Base-by-base conservation (phyloP, 768 basidiomycete species). In the Suillus cothurnatus region DNA sequence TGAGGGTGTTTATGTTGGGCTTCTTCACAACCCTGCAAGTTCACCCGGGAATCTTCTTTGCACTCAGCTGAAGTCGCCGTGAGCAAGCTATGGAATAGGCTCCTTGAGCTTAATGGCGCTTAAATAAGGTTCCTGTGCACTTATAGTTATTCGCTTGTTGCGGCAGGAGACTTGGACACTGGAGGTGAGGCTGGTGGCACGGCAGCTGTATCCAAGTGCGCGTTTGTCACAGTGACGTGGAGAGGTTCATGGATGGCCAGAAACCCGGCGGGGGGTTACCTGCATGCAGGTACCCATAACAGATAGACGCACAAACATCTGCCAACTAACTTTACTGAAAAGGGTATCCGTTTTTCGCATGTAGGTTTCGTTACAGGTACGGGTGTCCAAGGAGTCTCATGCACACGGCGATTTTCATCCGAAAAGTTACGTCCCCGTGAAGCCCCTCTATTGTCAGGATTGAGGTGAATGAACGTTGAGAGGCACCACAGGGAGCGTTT, bases 311-410 rank as follows among this genome's bases (percentile, higher is more conserved):
- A 28, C 31, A 21, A 6, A n/a, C 31, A 11, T n/a, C n/a, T 55
- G 53, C 53, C 53, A 34, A 34, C 53, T 55, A 32, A 32, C 53
- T 55, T 55, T 14, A 32, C 53, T 55, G 53, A 55, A 55, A 55
- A n/a, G 53, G 31, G 53, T 21, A 3, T 31, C 31, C 53, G 21
- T 55, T 34, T 55, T 55, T 55, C 53, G 31, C 53, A 55, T 55
- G 53, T 5, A 55, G 19, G 15, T 26, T 52, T 28, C 28, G 17
- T 1, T 52, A 28, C 50, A 55, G 32, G 53, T 34, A 55, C 53
- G 32, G 32, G 12, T n/a, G 32, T 7, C 21, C 53, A 34, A 55
- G 19, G 32, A 21, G 31, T 50, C 49, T n/a, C 53, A n/a, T 55
- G 32, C 32, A 34, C 53, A 55, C 53, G 53, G 53, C 32, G 32